phyloP scores from a whole-genome alignment of 2,329 filamentous ascomycete genomes.

The Atkinsonella texensis region DNA sequence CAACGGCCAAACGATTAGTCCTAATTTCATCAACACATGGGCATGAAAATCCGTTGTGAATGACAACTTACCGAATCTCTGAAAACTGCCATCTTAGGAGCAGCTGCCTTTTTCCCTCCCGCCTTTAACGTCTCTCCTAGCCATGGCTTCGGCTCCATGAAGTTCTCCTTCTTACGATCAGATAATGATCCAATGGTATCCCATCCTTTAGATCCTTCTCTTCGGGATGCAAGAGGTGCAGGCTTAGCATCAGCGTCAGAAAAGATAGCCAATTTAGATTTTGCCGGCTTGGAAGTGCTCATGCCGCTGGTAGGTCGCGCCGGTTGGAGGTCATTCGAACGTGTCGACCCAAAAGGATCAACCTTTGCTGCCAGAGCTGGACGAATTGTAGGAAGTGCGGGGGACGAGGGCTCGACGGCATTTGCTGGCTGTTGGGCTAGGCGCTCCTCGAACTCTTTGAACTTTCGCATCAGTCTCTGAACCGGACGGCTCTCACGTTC shows the following conservation, averaged over 20 bases:
- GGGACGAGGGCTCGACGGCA: constrained; percentile 62
- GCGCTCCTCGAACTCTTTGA: constrained; percentile 78
- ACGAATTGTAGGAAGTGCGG: constrained; percentile 71
- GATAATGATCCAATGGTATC: constrained; percentile 78
- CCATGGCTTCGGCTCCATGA: constrained; percentile 78
- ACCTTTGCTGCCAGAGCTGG: constrained; percentile 76
- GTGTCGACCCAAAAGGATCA: constrained; percentile 62
- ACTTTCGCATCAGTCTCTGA: constrained; percentile 76
- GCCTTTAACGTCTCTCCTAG: constrained; percentile 80
- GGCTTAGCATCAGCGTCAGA: constrained; percentile 59
- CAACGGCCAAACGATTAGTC: constrained; percentile 63
- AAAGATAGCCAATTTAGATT: constrained; percentile 83
- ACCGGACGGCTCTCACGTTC: constrained; percentile 76
- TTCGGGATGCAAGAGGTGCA: constrained; percentile 41
- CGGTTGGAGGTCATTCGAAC: constrained; percentile 53
- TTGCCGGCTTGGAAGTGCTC: constrained; percentile 50
- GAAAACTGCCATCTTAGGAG: constrained; percentile 80
- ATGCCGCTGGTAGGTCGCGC: constrained; percentile 37
- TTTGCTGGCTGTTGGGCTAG: constrained; percentile 53
- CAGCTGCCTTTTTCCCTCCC: constrained; percentile 64
- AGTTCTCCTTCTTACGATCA: constrained; percentile 91
- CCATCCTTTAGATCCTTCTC: constrained; percentile 61
- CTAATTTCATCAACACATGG: constrained; percentile 81
- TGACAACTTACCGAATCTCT: constrained; percentile 69
- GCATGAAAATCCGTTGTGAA: constrained; percentile 20